phyloP scores from a whole-genome alignment of 345 rosid genomes.

The Pugionium dolabratum region DNA sequence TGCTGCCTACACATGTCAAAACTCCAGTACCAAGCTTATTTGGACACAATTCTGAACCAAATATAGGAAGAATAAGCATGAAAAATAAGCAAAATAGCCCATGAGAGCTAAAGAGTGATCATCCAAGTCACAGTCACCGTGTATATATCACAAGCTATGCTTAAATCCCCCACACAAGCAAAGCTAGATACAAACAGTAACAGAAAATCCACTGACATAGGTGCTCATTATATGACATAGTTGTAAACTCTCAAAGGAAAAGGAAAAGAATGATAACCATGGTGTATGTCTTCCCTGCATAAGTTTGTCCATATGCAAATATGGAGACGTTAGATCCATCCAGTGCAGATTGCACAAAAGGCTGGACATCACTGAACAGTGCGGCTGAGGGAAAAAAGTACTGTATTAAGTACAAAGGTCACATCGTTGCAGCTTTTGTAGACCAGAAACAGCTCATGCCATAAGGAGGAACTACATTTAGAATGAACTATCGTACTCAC shows the following conservation, averaged over 20 bases:
- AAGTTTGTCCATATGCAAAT: constrained; percentile 91
- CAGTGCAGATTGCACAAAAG: constrained; percentile 92
- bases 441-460: constrained; percentile 14
- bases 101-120: constrained; percentile 6
- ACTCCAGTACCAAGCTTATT: neutral
- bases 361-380: constrained; percentile 83
- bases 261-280: constrained; percentile 63
- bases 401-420: constrained; percentile 13
- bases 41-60: neutral
- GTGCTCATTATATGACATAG: neutral
- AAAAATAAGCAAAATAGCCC: neutral
- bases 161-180: neutral
- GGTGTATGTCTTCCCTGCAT: constrained; percentile 94
- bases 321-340: constrained; percentile 93
- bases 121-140: neutral
- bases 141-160: neutral
- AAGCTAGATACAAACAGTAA: neutral
- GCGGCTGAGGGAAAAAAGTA: constrained; percentile 57
- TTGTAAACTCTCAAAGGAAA: constrained; percentile 17
- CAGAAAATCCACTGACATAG: neutral
- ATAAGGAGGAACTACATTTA: constrained; percentile 1
- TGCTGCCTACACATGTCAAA: constrained; percentile 4
- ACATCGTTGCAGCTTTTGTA: neutral
- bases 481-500: constrained; percentile 41
- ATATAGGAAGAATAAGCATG: neutral